Evolutionary conservation across 805 yeast genomes (phyloP).

Genomic region (Candida namnaoensis): DNA sequence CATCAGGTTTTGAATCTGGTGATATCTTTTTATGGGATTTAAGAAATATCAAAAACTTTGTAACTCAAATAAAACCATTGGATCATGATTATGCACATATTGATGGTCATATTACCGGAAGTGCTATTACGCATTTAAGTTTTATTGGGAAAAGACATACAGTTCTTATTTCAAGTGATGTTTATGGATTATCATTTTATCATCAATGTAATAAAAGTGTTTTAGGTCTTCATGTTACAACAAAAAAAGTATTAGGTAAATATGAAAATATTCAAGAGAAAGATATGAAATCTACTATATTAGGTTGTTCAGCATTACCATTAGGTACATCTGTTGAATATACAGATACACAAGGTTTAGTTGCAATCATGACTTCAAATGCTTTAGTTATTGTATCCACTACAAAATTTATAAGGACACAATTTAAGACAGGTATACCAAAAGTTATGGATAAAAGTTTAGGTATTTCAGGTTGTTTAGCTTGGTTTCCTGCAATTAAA

Average conservation of each 20-base stretch:
- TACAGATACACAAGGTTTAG: constrained; percentile 48
- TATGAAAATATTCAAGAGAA: constrained; percentile 19
- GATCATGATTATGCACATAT: constrained; percentile 15
- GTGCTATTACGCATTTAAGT: constrained; percentile 31
- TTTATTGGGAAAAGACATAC: constrained; percentile 46
- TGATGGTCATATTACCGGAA: constrained; percentile 21
- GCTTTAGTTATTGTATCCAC: constrained; percentile 46
- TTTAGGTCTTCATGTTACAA: constrained; percentile 36
- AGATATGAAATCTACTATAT: constrained; percentile 18
- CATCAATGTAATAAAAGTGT: constrained; percentile 60
- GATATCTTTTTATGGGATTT: constrained; percentile 63
- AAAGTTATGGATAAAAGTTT: constrained; percentile 20
- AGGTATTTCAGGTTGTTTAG: constrained; percentile 35
- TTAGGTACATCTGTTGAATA: constrained; percentile 45
- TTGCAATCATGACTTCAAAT: constrained; percentile 50
- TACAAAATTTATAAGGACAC: constrained; percentile 40
- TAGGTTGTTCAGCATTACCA: constrained; percentile 46
- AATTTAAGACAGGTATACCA: constrained; percentile 44
- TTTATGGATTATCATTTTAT: constrained; percentile 45
- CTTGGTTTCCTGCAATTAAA: constrained; percentile 55
- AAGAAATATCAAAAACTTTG: constrained; percentile 19
- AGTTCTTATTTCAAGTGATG: constrained; percentile 47
- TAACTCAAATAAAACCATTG: constrained; percentile 15
- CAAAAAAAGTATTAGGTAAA: constrained; percentile 46
- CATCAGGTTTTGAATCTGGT: constrained; percentile 64